Base-by-base conservation (phyloP, 495 filamentous ascomycete species). In the Polyplosphaeria fusca region DNA sequence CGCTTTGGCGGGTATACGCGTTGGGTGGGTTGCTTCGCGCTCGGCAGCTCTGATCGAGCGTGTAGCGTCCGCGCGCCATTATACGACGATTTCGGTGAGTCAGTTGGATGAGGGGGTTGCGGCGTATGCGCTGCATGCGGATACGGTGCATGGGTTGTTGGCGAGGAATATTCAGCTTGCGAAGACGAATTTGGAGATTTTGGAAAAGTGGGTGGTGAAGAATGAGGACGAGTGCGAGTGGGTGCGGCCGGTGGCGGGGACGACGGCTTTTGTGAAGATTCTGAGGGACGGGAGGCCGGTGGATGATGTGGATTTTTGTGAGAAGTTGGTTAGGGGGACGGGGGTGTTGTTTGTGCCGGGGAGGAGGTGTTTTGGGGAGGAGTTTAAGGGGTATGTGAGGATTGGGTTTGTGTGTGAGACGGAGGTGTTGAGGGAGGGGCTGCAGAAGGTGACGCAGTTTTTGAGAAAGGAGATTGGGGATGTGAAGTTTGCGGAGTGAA, bases 301-400 rank as follows among this genome's bases (percentile, higher is more conserved):
- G 1, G 80, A 94, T 58, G 86, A 91, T 58, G 79, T 79, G 24
- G 74, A 71, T 3, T 89, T 95, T 60, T 91, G 88, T 61, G 74
- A 84, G 65, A 76, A 79, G 62, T 68, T 95, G 18, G 70, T 86
- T 18, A 80, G 85, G 47, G 79, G 83, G 68, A 83, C 76, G 0
- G 88, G 88, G 11, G 87, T 92, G n/a, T 77, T 95, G 79, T 77
- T 94, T 63, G 71, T 89, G 16, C 90, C 91, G 0, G 91, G 83
- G 0, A 82, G 83, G 48, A 71, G 73, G 4, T 92, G 87, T 61
- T 96, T 96, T 72, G 89, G 87, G 0, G 65, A 76, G 38, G 86
- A 93, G 41, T 95, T 91, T 53, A 73, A 77, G 60, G 91, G 91
- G 4, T 93, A 78, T 70, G 85, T 95, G 2, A 73, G 91, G 40